These are phyloP conservation scores for Raphanus sativus DNA, from an alignment of 345 rosid genomes.

Conservation along the genomic window DNA sequence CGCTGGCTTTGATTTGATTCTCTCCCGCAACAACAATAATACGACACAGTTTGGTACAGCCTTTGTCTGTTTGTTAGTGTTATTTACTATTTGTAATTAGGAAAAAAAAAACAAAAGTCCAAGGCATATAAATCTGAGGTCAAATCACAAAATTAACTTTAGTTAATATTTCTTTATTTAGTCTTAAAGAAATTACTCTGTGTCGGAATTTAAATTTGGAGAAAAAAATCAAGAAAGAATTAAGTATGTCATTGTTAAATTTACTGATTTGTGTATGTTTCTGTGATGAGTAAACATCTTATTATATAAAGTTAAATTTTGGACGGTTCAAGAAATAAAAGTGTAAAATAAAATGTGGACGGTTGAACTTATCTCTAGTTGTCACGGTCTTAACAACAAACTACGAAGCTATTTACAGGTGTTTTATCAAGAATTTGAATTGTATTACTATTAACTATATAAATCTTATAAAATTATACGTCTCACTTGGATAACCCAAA, in stretches of 20 bases:
- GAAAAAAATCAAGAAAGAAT: too few species aligned
- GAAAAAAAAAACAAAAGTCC: not conserved
- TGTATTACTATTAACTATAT: not conserved
- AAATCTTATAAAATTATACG: not conserved
- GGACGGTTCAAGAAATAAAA: too few species aligned
- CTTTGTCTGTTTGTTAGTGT: too few species aligned
- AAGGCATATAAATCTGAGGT: not conserved
- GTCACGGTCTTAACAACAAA: conserved; percentile 23
- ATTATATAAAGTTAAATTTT: not conserved
- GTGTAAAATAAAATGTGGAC: too few species aligned
- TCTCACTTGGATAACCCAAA: not conserved
- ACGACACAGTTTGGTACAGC: conserved; percentile 29
- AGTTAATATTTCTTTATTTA: not conserved
- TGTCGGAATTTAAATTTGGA: not conserved
- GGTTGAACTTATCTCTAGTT: conserved; percentile 2
- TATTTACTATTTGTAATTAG: conserved; percentile 18
- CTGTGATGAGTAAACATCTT: not conserved
- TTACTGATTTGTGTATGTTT: not conserved
- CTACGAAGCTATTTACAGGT: conserved; percentile 7
- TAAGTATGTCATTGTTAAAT: too few species aligned
- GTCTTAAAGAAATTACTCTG: not conserved
- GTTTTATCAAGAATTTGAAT: conserved; percentile 3
- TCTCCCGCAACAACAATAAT: conserved; percentile 18
- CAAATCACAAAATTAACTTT: not conserved
- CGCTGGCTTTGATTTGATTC: conserved; percentile 8